Evolutionary conservation across 139 green algal species (phyloP).

Genomic region (Chlorella sp.): DNA sequence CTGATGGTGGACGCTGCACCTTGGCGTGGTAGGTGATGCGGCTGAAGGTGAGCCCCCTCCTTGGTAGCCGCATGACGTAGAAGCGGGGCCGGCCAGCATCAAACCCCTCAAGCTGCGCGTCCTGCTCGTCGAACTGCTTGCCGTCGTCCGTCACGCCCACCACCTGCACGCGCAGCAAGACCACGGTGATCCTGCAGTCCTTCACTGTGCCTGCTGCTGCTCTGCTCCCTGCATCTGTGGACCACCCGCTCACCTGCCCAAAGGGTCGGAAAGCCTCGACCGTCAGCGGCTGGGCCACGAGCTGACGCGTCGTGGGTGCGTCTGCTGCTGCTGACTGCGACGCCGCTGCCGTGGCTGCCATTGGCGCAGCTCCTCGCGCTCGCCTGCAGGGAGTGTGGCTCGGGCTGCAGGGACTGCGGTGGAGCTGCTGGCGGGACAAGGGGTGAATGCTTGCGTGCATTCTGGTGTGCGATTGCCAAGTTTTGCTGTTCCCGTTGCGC

Average conservation of each 20-base stretch:
- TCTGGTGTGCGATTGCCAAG: too few species aligned
- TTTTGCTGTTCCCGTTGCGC: too few species aligned
- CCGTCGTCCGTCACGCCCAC: constrained; percentile 52
- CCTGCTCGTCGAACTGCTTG: constrained; percentile 56
- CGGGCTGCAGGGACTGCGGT: too few species aligned
- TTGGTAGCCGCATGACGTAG: constrained; percentile 90
- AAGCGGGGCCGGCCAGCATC: constrained; percentile 50
- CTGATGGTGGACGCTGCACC: constrained; percentile 30
- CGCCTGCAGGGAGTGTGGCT: too few species aligned
- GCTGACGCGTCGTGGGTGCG: too few species aligned
- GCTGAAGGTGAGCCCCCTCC: constrained; percentile 58
- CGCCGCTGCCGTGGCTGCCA: too few species aligned
- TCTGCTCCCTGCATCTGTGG: not conserved
- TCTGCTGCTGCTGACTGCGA: too few species aligned
- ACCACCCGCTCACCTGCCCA: not conserved
- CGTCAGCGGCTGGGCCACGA: not conserved
- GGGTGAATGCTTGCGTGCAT: too few species aligned
- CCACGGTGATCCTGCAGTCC: not conserved
- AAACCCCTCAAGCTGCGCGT: constrained; percentile 52
- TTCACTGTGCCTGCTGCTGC: not conserved
- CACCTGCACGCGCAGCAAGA: constrained; percentile 28
- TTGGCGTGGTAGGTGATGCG: constrained; percentile 87
- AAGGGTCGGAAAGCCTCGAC: not conserved
- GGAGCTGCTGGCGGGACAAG: too few species aligned
- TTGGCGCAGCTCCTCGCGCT: too few species aligned